phyloP scores from a whole-genome alignment of 2,329 filamentous ascomycete species.

The Exophiala sideris region DNA sequence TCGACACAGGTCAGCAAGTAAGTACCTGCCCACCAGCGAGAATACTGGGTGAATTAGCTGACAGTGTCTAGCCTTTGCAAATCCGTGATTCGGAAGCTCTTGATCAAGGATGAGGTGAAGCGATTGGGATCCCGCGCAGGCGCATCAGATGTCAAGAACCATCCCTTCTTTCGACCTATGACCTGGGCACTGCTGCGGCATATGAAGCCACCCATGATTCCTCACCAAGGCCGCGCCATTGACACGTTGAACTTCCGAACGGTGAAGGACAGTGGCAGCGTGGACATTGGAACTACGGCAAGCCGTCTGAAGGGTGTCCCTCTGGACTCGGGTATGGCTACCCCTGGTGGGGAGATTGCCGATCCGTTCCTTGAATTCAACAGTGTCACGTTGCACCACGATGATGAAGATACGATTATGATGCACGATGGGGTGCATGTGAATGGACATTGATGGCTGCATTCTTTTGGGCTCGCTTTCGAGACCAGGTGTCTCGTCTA shows the following conservation, averaged over 20 bases:
- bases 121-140: conserved; percentile 90
- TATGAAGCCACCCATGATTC: conserved; percentile 96
- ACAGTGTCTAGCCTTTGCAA: conserved; percentile 74
- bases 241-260: conserved; percentile 97
- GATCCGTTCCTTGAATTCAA: conserved; percentile 99
- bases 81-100: conserved; percentile 87
- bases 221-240: conserved; percentile 81
- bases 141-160: conserved; percentile 92
- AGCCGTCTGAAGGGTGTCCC: conserved; percentile 69
- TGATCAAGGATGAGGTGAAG: conserved; percentile 96
- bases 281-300: conserved; percentile 59
- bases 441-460: conserved; percentile 18
- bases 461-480: background rate
- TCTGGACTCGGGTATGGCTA: conserved; percentile 78
- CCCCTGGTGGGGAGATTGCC: conserved; percentile 73
- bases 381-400: conserved; percentile 94
- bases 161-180: conserved; percentile 92
- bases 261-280: conserved; percentile 94
- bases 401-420: conserved; percentile 66
- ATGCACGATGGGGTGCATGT: conserved; percentile 21
- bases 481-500: background rate
- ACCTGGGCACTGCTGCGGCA: conserved; percentile 97
- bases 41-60: conserved; percentile 32
- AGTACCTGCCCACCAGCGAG: conserved; percentile 39
- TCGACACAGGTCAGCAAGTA: conserved; percentile 88